Conservation (phyloP, 1,284 basidiomycete genomes). For the Boletellus deceptivus region DNA sequence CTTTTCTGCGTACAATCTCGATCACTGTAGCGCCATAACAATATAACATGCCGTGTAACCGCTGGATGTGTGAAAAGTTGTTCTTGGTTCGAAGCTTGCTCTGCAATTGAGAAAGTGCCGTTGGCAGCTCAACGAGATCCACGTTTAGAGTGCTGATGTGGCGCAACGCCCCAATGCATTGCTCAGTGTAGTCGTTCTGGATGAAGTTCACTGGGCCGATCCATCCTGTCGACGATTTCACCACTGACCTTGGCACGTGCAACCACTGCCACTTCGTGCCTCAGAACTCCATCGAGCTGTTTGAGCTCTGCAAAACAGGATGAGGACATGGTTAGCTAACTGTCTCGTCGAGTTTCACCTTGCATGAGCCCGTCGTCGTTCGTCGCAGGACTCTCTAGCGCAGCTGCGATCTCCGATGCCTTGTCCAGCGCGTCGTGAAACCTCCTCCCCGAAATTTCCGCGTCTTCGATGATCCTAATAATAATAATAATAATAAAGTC, state of each 20-base stretch:
- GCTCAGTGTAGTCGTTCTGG: slow-evolving; percentile 76
- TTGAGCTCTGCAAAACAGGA: slow-evolving; percentile 50
- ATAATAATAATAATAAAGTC: background rate
- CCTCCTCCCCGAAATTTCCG: slow-evolving; percentile 49
- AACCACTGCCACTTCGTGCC: slow-evolving; percentile 57
- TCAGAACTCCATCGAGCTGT: slow-evolving; percentile 57
- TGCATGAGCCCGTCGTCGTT: slow-evolving; percentile 54
- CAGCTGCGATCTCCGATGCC: slow-evolving; percentile 50
- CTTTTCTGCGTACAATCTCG: slow-evolving; percentile 86
- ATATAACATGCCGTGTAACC: slow-evolving; percentile 87
- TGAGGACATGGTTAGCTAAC: background rate
- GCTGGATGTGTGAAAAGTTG: slow-evolving; percentile 86
- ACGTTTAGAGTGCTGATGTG: slow-evolving; percentile 75
- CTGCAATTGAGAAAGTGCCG: slow-evolving; percentile 62
- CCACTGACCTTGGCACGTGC: slow-evolving; percentile 55
- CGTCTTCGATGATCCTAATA: slow-evolving; percentile 57
- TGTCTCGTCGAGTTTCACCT: slow-evolving; percentile 39
- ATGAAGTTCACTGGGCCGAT: slow-evolving; percentile 5
- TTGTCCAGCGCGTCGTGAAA: slow-evolving; percentile 59
- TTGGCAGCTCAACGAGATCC: slow-evolving; percentile 69
- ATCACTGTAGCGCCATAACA: slow-evolving; percentile 92
- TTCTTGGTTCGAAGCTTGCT: slow-evolving; percentile 69
- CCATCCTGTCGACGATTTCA: background rate
- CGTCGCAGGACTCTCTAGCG: slow-evolving; percentile 54
- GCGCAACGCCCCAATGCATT: slow-evolving; percentile 63